phyloP scores from a whole-genome alignment of 352 stramenopile genomes.

The Phytophthora rubi region DNA sequence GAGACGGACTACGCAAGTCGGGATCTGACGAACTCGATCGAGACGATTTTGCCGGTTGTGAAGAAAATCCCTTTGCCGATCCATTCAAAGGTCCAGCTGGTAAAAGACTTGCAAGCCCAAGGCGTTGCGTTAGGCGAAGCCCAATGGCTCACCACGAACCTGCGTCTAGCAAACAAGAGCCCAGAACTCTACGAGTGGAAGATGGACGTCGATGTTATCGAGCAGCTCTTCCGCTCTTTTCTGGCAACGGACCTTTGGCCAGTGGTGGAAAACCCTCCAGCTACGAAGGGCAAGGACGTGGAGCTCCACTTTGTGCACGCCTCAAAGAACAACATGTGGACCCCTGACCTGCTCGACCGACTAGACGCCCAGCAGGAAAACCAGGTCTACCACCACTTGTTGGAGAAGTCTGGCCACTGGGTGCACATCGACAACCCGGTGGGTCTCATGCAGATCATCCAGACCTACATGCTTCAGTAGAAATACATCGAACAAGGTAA shows the following conservation, averaged over 20 bases:
- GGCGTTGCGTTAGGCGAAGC: slow-evolving; percentile 70
- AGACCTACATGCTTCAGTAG: slow-evolving; percentile 45
- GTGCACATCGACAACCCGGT: slow-evolving; percentile 86
- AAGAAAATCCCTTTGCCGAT: slow-evolving; percentile 82
- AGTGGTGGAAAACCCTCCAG: slow-evolving; percentile 46
- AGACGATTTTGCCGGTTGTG: slow-evolving; percentile 69
- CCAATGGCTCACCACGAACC: slow-evolving; percentile 86
- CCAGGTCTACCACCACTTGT: slow-evolving; percentile 69
- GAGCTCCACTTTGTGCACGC: slow-evolving; percentile 83
- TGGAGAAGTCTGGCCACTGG: slow-evolving; percentile 82
- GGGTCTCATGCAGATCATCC: slow-evolving; percentile 74
- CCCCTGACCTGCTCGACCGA: slow-evolving; percentile 42
- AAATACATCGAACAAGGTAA: slow-evolving; percentile 9
- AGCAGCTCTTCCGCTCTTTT: slow-evolving; percentile 77
- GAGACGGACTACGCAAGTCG: slow-evolving; percentile 70
- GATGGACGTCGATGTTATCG: slow-evolving; percentile 79
- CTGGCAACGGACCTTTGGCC: slow-evolving; percentile 73
- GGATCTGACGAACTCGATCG: slow-evolving; percentile 70
- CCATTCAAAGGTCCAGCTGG: slow-evolving; percentile 67
- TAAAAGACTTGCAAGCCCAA: slow-evolving; percentile 65
- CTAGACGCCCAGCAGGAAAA: slow-evolving; percentile 54
- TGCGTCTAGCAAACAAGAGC: slow-evolving; percentile 53
- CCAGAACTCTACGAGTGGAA: slow-evolving; percentile 83
- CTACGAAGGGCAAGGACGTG: slow-evolving; percentile 41
- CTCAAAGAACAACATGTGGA: slow-evolving; percentile 84